Base-by-base conservation (phyloP, 495 filamentous ascomycete species). In the Hyphodiscus hymeniophilus region DNA sequence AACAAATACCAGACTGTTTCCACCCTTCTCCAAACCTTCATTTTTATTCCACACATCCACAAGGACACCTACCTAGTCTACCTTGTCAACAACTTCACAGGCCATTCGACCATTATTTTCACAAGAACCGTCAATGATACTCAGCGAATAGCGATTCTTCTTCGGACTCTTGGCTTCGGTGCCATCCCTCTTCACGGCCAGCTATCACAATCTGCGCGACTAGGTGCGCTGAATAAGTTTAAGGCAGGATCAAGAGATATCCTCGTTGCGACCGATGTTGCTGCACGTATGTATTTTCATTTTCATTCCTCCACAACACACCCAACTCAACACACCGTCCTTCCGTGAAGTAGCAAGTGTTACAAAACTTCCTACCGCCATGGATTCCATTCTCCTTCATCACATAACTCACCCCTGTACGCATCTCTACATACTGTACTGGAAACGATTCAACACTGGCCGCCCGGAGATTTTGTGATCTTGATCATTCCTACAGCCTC, bases 201-300 rank as follows among this genome's bases (percentile, higher is more conserved):
- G 56, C 76, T 98, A 18, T 86, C 80, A 1, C 92, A 97, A 62
- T 84, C 80, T 5, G 71, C 87, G 4, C 85, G 92, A 20, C 65
- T 98, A 0, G 90, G 85, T 7, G 82, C 92, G 0, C 70, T 97
- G 12, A 82, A 81, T 57, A 96, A 95, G 64, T 96, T 98, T 72
- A 78, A 81, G 10, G 75, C 80, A 1, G 76, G 82, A 11, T 75
- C 68, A 40, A 72, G 89, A 8, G 76, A 90, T 47, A 90, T 98
- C 48, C 77, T 97, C 12, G 84, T 96, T n/a, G 90, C 90, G 0
- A 97, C 91, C 0, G 92, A 97, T 60, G 89, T 97, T 21, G 92
- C 94, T 3, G 88, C 92, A 7, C 78, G 92, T 57, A n/a, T n/a
- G n/a, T n/a, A n/a, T n/a, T n/a, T n/a, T n/a, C n/a, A n/a, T n/a